Percentiles rank a stretch among this genome's conserved stretches.
Conservation (phyloP, 768 basidiomycete species). For the Fibroporia radiculosa region DNA sequence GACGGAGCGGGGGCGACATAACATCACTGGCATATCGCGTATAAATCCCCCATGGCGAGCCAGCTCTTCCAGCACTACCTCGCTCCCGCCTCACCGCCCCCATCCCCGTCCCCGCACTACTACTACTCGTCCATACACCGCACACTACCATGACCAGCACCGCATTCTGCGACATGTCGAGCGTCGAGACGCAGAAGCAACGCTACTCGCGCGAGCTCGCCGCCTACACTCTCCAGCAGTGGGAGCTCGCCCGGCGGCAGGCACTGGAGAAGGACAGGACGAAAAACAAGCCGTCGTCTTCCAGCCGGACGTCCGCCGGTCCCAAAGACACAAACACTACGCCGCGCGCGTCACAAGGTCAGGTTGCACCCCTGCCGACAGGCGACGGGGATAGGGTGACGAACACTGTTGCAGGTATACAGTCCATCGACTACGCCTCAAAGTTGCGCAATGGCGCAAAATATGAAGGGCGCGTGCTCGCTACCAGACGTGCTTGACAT, state of each 20-base stretch:
- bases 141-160: slow-evolving; percentile 11
- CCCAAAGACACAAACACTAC: slow-evolving; percentile 5
- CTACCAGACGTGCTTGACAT: slow-evolving; percentile 7
- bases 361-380: neutral
- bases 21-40: slow-evolving; percentile 15
- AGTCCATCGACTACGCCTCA: slow-evolving; percentile 21
- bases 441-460: slow-evolving; percentile 12
- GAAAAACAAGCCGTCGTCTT: slow-evolving; percentile 4
- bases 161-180: slow-evolving; percentile 9
- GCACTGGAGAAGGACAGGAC: slow-evolving; percentile 12
- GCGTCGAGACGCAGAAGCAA: slow-evolving; percentile 23
- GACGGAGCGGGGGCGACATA: slow-evolving; percentile 9
- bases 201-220: slow-evolving; percentile 31
- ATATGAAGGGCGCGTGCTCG: slow-evolving; percentile 11
- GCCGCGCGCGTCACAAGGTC: slow-evolving; percentile 12
- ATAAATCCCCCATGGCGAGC: too few species aligned
- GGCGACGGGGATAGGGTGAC: neutral
- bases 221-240: slow-evolving; percentile 32
- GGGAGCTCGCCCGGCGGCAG: slow-evolving; percentile 25
- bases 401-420: slow-evolving; percentile 15
- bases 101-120: neutral
- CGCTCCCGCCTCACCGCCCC: neutral
- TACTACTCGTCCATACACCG: neutral
- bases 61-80: neutral
- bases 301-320: slow-evolving; percentile 6